A percentile compares a stretch with the other conserved stretches of the same genome.
These are phyloP conservation scores for Diutina neorugosa DNA, from an alignment of 1,139 yeast genomes.

Conservation along the genomic window DNA sequence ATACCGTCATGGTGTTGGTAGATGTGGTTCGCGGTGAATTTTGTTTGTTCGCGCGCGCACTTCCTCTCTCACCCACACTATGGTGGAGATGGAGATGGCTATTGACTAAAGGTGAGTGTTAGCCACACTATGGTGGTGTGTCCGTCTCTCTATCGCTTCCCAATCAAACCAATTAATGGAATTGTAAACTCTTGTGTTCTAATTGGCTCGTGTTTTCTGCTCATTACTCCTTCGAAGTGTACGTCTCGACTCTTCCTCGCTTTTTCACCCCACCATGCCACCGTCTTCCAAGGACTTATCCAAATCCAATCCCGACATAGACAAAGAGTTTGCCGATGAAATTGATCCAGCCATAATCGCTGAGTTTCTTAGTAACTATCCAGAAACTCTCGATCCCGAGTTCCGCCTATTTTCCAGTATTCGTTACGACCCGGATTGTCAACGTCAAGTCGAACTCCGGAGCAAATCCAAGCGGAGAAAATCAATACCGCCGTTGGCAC, in stretches of 20 bases:
- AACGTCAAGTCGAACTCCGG: constrained; percentile 12
- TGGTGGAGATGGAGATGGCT: neutral
- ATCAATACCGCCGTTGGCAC: constrained; percentile 12
- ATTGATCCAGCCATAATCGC: neutral
- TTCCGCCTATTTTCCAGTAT: constrained; percentile 54
- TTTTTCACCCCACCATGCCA: neutral
- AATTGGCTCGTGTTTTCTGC: no score
- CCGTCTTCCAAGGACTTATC: neutral
- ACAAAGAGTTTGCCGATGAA: neutral
- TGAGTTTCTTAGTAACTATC: neutral
- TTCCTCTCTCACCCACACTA: neutral
- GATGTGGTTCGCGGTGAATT: neutral
- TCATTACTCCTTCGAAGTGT: no score
- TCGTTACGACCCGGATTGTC: constrained; percentile 54
- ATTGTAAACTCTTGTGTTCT: no score
- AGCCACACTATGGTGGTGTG: no score
- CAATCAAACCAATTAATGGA: no score
- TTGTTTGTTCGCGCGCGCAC: neutral
- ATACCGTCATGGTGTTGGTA: constrained; percentile 1
- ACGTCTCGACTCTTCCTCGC: no score
- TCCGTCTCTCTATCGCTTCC: no score
- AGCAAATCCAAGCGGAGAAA: constrained; percentile 11
- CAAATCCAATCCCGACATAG: neutral
- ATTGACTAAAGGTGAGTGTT: no score
- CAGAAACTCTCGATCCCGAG: neutral